A percentile compares a stretch with the other conserved stretches of the same genome.
Conservation (phyloP, 225 moss, liverwort and hornwort genomes). For the Physcomitrium patens region DNA sequence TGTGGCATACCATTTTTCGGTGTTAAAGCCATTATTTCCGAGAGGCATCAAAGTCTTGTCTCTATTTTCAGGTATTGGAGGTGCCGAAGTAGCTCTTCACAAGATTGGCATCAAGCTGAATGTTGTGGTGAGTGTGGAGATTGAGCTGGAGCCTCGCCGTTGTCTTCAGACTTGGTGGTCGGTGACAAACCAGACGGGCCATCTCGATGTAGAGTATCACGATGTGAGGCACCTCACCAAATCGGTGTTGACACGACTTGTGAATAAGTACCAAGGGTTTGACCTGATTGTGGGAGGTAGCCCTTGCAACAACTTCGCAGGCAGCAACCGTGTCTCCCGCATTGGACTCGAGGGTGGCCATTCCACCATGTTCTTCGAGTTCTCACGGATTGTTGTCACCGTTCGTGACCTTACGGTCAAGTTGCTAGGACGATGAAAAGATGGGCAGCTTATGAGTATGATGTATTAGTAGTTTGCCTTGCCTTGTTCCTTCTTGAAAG, state of each 20-base stretch:
- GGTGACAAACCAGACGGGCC: constrained; percentile 47
- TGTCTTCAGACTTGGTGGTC: constrained; percentile 75
- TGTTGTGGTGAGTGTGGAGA: constrained; percentile 75
- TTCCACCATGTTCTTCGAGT: constrained; percentile 74
- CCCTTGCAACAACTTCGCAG: constrained; percentile 80
- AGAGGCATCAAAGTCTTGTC: constrained; percentile 71
- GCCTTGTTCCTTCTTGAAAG: background rate
- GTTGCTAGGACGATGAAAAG: constrained; percentile 7
- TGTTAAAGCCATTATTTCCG: constrained; percentile 51
- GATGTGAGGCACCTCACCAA: constrained; percentile 50
- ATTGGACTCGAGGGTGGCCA: constrained; percentile 59
- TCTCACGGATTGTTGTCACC: constrained; percentile 57
- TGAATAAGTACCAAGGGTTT: constrained; percentile 57
- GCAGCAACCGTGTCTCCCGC: constrained; percentile 60
- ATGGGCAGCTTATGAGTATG: background rate
- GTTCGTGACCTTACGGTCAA: constrained; percentile 51
- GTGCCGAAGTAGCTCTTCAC: constrained; percentile 82
- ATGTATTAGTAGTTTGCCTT: constrained; percentile 3
- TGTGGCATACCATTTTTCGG: constrained; percentile 76
- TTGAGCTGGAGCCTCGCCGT: constrained; percentile 45
- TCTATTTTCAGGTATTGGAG: constrained; percentile 81
- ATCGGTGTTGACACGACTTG: constrained; percentile 33
- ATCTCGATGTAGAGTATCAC: constrained; percentile 31
- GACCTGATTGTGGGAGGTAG: constrained; percentile 86
- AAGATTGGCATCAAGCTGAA: constrained; percentile 68